Evolutionary conservation across 352 stramenopile species (phyloP).

Genomic region (Phytophthora crassamura): DNA sequence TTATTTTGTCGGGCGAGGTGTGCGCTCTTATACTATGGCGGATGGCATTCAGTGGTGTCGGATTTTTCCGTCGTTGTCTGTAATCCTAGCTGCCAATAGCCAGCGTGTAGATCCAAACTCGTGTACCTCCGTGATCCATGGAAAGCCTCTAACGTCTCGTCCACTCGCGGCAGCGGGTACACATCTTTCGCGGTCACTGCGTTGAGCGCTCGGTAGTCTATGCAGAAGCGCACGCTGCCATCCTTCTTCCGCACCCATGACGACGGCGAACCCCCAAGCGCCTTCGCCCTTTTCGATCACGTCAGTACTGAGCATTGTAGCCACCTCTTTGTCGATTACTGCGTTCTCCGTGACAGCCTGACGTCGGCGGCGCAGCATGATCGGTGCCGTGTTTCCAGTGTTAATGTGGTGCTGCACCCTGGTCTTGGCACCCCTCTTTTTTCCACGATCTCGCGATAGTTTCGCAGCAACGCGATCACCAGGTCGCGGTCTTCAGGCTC

Average conservation of each 20-base stretch:
- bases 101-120: slow-evolving; percentile 16
- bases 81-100: slow-evolving; percentile 13
- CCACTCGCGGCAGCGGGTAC: no score
- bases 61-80: no score
- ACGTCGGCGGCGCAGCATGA: neutral
- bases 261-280: slow-evolving; percentile 16
- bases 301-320: slow-evolving; percentile 20
- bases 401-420: neutral
- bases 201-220: neutral
- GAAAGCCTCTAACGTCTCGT: no score
- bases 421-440: neutral
- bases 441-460: neutral
- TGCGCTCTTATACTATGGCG: no score
- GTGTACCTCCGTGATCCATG: slow-evolving; percentile 1
- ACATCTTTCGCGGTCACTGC: no score
- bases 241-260: slow-evolving; percentile 2
- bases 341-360: neutral
- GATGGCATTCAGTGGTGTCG: no score
- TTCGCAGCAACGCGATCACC: neutral
- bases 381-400: no score
- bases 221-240: slow-evolving; percentile 22
- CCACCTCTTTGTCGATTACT: neutral
- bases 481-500: neutral
- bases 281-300: slow-evolving; percentile 14
- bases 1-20: no score